These are phyloP conservation scores for Drechmeria coniospora DNA, from an alignment of 2,329 filamentous ascomycete genomes.

Conservation along the genomic window DNA sequence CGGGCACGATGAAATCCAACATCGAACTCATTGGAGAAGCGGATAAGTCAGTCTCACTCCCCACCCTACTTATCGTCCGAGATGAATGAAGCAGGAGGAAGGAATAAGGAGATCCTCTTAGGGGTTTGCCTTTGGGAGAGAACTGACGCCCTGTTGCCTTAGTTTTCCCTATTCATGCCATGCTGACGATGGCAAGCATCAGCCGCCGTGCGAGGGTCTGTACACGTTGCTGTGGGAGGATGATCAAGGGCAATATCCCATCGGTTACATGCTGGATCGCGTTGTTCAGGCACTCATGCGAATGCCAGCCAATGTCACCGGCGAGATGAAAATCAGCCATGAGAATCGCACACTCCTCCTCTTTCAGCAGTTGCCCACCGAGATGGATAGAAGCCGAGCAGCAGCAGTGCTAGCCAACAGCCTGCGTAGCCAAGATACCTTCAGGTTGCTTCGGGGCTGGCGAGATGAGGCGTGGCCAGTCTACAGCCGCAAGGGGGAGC, in stretches of 20 bases:
- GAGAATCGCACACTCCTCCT: conserved; percentile 47
- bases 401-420: conserved; percentile 43
- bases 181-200: conserved; percentile 42
- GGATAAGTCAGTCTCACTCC: conserved; percentile 32
- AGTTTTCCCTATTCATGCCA: conserved; percentile 67
- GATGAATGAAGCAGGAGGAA: too few relatives aligned
- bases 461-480: conserved; percentile 68
- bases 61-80: too few relatives aligned
- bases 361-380: conserved; percentile 40
- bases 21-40: conserved; percentile 38
- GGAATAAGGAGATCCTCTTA: too few relatives aligned
- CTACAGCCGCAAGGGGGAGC: conserved; percentile 45
- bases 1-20: conserved; percentile 19
- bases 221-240: conserved; percentile 52
- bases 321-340: conserved; percentile 46
- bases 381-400: conserved; percentile 44
- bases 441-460: conserved; percentile 65
- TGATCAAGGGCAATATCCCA: conserved; percentile 43
- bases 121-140: too few relatives aligned
- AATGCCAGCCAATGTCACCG: conserved; percentile 33
- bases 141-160: neutral
- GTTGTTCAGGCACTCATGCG: conserved; percentile 33
- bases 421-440: conserved; percentile 56
- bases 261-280: conserved; percentile 43
- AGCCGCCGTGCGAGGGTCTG: conserved; percentile 41